These are phyloP conservation scores for Gynochthodes officinalis DNA, from an alignment of 257 asterid genomes.

Conservation along the genomic window DNA sequence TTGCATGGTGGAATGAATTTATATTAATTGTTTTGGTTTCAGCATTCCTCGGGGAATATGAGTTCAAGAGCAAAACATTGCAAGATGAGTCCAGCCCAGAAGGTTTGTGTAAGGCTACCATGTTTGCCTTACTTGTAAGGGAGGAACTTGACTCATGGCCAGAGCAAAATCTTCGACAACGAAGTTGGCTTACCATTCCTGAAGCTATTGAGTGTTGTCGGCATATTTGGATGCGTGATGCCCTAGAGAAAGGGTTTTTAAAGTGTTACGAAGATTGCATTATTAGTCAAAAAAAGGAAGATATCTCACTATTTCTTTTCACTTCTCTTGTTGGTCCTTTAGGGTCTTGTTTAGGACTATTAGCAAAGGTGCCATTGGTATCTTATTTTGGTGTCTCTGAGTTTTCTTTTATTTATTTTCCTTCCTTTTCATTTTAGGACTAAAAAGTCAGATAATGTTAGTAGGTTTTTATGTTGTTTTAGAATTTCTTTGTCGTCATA, in stretches of 20 bases:
- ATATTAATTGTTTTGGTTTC: conserved; percentile 19
- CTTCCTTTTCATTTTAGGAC: background rate
- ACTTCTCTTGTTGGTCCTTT: too few relatives aligned
- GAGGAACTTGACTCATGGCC: conserved; percentile 93
- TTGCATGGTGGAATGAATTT: background rate
- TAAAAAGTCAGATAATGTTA: conserved; percentile 7
- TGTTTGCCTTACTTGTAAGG: conserved; percentile 79
- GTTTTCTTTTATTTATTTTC: background rate
- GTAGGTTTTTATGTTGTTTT: background rate
- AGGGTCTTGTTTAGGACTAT: background rate
- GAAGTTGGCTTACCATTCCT: conserved; percentile 76
- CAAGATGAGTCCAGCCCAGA: conserved; percentile 86
- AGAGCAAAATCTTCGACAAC: conserved; percentile 53
- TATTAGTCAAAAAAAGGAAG: conserved; percentile 52
- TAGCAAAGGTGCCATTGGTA: conserved; percentile 1
- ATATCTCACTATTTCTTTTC: conserved; percentile 27
- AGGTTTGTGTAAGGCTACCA: conserved; percentile 81
- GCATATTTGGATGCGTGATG: conserved; percentile 84
- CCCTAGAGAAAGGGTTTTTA: conserved; percentile 66
- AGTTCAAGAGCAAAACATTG: conserved; percentile 84
- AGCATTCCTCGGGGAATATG: conserved; percentile 81
- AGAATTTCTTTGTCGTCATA: background rate
- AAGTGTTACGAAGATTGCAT: conserved; percentile 69
- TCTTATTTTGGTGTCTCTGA: conserved; percentile 12
- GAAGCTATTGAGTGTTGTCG: conserved; percentile 67